These are phyloP conservation scores for Boletus rubroflammeus DNA, from an alignment of 768 basidiomycete genomes.

Conservation along the genomic window DNA sequence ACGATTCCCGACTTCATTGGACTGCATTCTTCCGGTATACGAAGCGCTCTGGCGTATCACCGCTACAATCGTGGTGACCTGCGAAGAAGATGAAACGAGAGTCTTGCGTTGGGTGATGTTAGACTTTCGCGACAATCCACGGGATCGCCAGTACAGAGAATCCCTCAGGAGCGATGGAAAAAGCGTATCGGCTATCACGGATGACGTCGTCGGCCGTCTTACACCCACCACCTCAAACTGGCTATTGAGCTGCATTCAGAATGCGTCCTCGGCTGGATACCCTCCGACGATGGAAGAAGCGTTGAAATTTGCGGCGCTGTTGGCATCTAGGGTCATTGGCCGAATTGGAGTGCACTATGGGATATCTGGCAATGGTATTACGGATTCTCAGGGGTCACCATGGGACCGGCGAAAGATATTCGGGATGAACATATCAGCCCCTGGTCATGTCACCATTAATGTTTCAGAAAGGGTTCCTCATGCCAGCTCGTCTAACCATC, in stretches of 20 bases:
- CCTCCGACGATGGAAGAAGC: slow-evolving; percentile 46
- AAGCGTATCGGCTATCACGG: slow-evolving; percentile 23
- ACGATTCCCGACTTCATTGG: slow-evolving; percentile 32
- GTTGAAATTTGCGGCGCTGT: slow-evolving; percentile 46
- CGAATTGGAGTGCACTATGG: slow-evolving; percentile 28
- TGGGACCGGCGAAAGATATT: slow-evolving; percentile 34
- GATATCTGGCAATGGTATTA: slow-evolving; percentile 21
- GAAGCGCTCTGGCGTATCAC: slow-evolving; percentile 63
- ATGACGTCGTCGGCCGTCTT: slow-evolving; percentile 15
- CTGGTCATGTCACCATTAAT: neutral
- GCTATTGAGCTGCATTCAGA: slow-evolving; percentile 15
- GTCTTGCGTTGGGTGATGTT: slow-evolving; percentile 31
- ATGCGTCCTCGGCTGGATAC: slow-evolving; percentile 25
- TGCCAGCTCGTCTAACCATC: slow-evolving; percentile 11
- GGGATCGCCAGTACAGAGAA: slow-evolving; percentile 21
- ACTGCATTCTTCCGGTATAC: slow-evolving; percentile 56
- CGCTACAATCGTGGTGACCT: slow-evolving; percentile 40
- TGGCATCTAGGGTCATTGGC: slow-evolving; percentile 43
- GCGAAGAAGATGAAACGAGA: slow-evolving; percentile 25
- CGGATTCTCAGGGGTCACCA: slow-evolving; percentile 34
- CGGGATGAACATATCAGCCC: neutral
- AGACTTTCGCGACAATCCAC: slow-evolving; percentile 35
- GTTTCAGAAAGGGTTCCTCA: neutral
- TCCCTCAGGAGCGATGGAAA: slow-evolving; percentile 2
- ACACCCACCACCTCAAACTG: slow-evolving; percentile 5